Percentiles rank a stretch among this genome's conserved stretches.
Conservation (phyloP, 257 asterid species). For the Solanum piurae region DNA sequence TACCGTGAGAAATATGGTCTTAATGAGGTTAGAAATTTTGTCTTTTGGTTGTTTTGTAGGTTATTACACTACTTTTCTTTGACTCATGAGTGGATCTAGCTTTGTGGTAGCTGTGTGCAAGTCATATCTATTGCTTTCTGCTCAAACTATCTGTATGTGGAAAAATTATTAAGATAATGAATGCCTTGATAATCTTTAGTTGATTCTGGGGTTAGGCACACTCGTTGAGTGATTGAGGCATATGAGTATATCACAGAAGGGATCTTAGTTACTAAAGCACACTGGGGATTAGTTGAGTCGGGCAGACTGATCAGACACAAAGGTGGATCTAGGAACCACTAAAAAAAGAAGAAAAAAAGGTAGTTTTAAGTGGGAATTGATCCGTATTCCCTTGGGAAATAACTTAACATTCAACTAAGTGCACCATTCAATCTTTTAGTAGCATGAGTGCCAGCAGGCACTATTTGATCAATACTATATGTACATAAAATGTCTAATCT, state of each 20-base stretch:
- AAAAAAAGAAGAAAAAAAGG: neutral
- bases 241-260: neutral
- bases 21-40: constrained; percentile 35
- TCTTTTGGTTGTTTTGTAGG: neutral
- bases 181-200: neutral
- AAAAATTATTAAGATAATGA: neutral
- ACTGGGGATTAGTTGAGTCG: neutral
- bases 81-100: neutral
- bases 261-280: neutral
- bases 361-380: neutral
- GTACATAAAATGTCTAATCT: neutral
- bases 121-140: neutral
- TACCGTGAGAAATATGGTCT: constrained; percentile 62
- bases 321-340: neutral
- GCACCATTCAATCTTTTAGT: neutral
- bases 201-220: neutral
- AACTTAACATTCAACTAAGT: neutral
- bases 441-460: neutral
- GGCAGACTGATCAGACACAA: neutral
- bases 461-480: neutral
- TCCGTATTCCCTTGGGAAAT: neutral
- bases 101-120: neutral
- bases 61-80: neutral
- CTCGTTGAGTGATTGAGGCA: neutral
- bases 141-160: neutral